Evolutionary conservation across 176 grass and related monocot species (phyloP), one percentile per base, ranked within the genome.

Genomic region (Saccharum officinarum): DNA sequence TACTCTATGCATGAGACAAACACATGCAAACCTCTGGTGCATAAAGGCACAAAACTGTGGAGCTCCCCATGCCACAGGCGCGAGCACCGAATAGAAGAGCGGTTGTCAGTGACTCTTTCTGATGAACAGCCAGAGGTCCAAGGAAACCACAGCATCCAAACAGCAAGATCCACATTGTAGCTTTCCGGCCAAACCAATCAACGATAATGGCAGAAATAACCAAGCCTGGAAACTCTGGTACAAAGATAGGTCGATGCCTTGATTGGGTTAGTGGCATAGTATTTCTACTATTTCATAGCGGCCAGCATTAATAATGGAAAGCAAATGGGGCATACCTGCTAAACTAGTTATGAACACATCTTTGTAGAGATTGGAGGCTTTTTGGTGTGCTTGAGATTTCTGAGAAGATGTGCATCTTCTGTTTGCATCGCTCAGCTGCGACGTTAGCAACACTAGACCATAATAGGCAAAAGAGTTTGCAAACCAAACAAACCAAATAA

Each of bases 401-500:
- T 47, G 36, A 63, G 55, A 88, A 81, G 78, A 84, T 47, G 40
- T 46, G n/a, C 90, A 97, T 25, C 70, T 84, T 80, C 75, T 77
- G 72, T 89, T 88, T 34, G 70, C 82, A 83, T 85, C 76, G 42
- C 57, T 91, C 31, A 97, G 67, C 57, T 94, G 86, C 4, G 95
- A 71, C 10, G 92, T 89, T 23, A 97, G 79, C 86, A 97, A 86
- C 55, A 94, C 88, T 44, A 97, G 28, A 22, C 95, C 95, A 61
- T 94, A 97, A 79, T 97, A 97, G 73, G 84, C 90, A 61, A 97
- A 97, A n/a, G 95, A 89, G 86, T 94, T 94, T 55, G 92, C 90
- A 6, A 75, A 97, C 86, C 82, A 97, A 85, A 82, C 84, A 39
- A 94, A 88, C 95, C 95, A 97, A 20, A 94, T 85, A 52, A 97